phyloP scores from a whole-genome alignment of 208 protist genomes.

The Leishmania lainsoni region DNA sequence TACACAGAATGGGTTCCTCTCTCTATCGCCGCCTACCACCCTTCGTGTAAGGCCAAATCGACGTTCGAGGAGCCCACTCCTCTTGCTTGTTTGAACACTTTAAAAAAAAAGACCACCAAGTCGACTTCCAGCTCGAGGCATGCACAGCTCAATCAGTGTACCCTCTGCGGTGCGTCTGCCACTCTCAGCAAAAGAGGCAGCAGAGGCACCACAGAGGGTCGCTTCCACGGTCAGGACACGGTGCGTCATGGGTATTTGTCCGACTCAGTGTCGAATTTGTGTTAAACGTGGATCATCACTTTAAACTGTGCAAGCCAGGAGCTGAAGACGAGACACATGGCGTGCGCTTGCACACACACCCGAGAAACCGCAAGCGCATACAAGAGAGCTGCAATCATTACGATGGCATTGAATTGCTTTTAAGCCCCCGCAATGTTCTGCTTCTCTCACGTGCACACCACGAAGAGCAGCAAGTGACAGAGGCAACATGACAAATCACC shows the following conservation, averaged over 20 bases:
- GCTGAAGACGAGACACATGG: not conserved
- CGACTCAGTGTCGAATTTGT: constrained; percentile 52
- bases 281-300: constrained; percentile 40
- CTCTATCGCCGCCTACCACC: not conserved
- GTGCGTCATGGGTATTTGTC: constrained; percentile 35
- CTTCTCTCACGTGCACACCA: not conserved
- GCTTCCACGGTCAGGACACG: constrained; percentile 35
- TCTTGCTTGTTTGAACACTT: not conserved
- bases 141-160: not conserved
- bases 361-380: not conserved
- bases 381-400: not conserved
- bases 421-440: not conserved
- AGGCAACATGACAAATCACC: not conserved
- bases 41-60: not conserved
- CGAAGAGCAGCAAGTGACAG: not conserved
- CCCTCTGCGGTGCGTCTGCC: not conserved
- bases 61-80: not conserved
- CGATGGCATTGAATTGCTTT: not conserved
- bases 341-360: not conserved
- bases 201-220: constrained; percentile 7
- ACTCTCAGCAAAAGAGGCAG: not conserved
- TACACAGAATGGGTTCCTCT: not conserved
- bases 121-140: not conserved
- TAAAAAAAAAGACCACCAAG: not conserved
- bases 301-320: not conserved